Percentiles rank a stretch among this genome's conserved stretches.
These are phyloP conservation scores for Protomyces lactucae-debilis DNA, from an alignment of 1,139 yeast species.

Conservation along the genomic window DNA sequence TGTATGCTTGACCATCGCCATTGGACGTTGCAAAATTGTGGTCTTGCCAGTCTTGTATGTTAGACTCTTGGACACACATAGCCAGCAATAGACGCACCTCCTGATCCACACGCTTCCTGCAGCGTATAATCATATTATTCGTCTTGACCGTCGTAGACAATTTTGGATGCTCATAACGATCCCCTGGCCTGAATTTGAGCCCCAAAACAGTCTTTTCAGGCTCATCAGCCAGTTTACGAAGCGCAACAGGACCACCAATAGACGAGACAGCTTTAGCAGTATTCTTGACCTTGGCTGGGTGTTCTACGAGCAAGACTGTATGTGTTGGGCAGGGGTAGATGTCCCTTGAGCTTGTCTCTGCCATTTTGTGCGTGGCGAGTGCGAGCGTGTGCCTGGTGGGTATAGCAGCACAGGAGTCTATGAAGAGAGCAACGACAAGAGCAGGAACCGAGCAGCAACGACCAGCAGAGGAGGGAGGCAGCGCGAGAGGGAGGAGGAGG, in stretches of 20 bases:
- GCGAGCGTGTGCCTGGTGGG: background rate
- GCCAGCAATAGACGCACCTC: background rate
- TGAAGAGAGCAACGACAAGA: background rate
- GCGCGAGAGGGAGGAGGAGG: background rate
- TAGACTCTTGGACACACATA: background rate
- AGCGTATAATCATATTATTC: slow-evolving; percentile 37
- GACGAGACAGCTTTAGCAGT: slow-evolving; percentile 53
- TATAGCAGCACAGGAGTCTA: background rate
- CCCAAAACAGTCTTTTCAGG: slow-evolving; percentile 44
- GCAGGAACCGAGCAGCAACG: background rate
- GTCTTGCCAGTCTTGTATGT: background rate
- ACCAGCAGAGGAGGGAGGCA: background rate
- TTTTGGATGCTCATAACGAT: slow-evolving; percentile 79
- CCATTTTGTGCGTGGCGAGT: background rate
- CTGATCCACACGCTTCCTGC: background rate
- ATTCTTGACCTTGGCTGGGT: slow-evolving; percentile 69
- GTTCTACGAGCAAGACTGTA: slow-evolving; percentile 50
- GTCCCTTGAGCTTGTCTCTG: background rate
- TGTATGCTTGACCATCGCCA: slow-evolving; percentile 64
- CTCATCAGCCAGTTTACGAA: slow-evolving; percentile 7
- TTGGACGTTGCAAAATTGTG: slow-evolving; percentile 29
- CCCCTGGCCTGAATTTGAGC: slow-evolving; percentile 57
- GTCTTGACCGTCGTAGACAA: slow-evolving; percentile 43
- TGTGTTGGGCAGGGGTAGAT: background rate
- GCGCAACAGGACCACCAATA: slow-evolving; percentile 27